Evolutionary conservation across 257 asterid genomes (phyloP).

Genomic region (Solanum verrucosum): DNA sequence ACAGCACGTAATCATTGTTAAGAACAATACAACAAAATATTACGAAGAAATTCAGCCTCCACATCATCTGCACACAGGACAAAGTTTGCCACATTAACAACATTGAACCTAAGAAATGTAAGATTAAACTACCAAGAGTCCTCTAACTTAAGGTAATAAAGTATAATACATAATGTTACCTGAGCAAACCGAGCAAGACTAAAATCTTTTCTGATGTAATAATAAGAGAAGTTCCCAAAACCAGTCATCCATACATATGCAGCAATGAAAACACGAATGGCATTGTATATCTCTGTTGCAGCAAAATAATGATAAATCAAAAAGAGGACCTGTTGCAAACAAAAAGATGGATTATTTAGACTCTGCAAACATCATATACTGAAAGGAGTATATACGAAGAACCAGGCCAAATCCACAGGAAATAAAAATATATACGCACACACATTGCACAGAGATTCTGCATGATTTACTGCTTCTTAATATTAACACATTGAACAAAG

Average conservation of each 20-base stretch:
- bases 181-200: constrained; percentile 93
- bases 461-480: background rate
- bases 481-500: background rate
- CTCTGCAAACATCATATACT: background rate
- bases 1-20: constrained; percentile 84
- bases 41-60: constrained; percentile 97
- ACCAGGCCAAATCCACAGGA: background rate
- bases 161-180: constrained; percentile 29
- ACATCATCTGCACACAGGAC: constrained; percentile 87
- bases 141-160: background rate
- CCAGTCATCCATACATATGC: constrained; percentile 99
- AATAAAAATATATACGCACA: background rate
- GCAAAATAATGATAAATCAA: constrained; percentile 98
- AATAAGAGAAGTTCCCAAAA: constrained; percentile 96
- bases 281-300: constrained; percentile 92
- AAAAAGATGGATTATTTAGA: background rate
- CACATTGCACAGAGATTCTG: background rate
- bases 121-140: background rate
- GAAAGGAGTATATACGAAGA: background rate
- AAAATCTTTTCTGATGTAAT: constrained; percentile 86
- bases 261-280: constrained; percentile 93
- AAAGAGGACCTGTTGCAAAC: constrained; percentile 63
- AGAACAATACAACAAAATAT: constrained; percentile 83
- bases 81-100: background rate
- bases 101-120: background rate